Evolutionary conservation across 306 rosid species (phyloP), one percentile per base, ranked within the genome.

Genomic region (Quillaja saponaria): DNA sequence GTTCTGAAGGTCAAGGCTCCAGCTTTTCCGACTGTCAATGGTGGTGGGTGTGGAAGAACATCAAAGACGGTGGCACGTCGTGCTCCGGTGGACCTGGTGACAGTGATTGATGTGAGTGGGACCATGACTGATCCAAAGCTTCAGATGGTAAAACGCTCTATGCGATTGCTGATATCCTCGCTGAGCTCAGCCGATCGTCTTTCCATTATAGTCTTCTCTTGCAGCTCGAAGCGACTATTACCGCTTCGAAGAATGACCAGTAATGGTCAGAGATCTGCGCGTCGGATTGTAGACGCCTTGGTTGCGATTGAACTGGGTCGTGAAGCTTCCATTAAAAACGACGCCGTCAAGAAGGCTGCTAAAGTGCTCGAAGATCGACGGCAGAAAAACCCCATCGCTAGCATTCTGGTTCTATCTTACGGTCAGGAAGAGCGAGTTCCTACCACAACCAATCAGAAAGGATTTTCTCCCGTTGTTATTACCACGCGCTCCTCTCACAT

Each of bases 351-450:
- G 67, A 94, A 94, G 13, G 97, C 99, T 0, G 91, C 87, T 0
- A 94, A 89, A 46, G 96, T 94, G 0, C 75, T 94, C 5, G 96
- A 89, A 38, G 99, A 94, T 65, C 94, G 99, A 52, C 95, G 97
- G 2, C 96, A 89, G 73, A 83, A 64, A 61, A 94, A 89, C 59
- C 47, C 90, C 6, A 76, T 79, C 4, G 82, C 96, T 5, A 78
- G 86, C 54, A 76, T 94, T 19, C 35, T 94, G 6, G 80, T 94
- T 6, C 14, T 91, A 0, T 78, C 95, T 1, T 77, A 82, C 21
- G 71, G 63, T 21, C 58, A 69, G 5, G 79, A 76, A 0, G 72
- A 78, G 21, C 78, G 63, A 51, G 59, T 73, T 20, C 28, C 50
- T 6, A 5, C n/a, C 1, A 48, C 71, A 0, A 50, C 34, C 5